phyloP scores from a whole-genome alignment of 371 early-diverging fungal genomes.

The Funneliformis caledonium region DNA sequence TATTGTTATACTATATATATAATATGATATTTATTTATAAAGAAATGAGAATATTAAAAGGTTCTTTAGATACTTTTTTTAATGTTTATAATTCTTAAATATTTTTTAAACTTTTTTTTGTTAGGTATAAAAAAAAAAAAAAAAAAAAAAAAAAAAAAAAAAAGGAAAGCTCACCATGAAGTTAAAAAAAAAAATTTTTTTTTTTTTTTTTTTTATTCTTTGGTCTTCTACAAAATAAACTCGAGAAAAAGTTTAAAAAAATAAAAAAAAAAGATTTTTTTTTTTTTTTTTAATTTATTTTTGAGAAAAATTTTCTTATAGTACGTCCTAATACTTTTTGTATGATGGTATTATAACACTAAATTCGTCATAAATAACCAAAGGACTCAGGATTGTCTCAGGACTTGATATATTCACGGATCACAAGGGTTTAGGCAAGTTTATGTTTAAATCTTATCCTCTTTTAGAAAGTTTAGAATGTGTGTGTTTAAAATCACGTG shows the following conservation, averaged over 20 bases:
- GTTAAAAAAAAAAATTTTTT: background rate
- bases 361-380: background rate
- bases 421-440: too few species aligned
- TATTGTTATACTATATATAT: background rate
- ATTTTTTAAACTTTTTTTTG: too few species aligned
- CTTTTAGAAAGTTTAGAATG: too few species aligned
- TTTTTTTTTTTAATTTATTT: background rate
- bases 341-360: background rate
- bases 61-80: too few species aligned
- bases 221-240: background rate
- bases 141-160: too few species aligned
- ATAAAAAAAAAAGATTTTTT: background rate
- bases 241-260: background rate
- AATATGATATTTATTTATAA: too few species aligned
- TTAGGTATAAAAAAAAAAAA: too few species aligned
- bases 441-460: too few species aligned
- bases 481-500: too few species aligned
- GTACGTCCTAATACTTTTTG: background rate
- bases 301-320: background rate
- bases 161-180: background rate
- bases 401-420: background rate
- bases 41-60: too few species aligned
- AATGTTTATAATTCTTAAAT: background rate
- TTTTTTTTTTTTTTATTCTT: background rate
- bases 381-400: slow-evolving; percentile 3